Base-by-base conservation (phyloP, 2,329 filamentous ascomycete genomes). In the Cryphonectria parasitica region DNA sequence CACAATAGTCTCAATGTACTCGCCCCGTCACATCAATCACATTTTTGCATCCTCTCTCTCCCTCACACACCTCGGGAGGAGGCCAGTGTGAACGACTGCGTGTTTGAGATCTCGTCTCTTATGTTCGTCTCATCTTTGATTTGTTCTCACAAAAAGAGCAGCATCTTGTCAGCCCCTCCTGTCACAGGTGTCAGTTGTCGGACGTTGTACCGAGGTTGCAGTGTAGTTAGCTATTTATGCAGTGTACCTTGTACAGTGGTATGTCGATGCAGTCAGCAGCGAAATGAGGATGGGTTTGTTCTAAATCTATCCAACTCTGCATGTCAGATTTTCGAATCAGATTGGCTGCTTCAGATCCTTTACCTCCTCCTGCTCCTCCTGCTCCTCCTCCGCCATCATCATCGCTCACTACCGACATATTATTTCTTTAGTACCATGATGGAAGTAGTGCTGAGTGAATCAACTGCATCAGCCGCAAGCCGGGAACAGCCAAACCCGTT, bases 221-320 rank as follows among this genome's bases (percentile, higher is more conserved):
- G 34, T 45, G 43, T 39, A 34, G 34, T 6, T 34, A 34, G 3
- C 3, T 45, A 22, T 1, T 17, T 22, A 22, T 36, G 56, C 58
- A 61, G 34, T 39, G 31, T 39, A 39, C 34, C 31, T 34, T 61
- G 31, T 61, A 19, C 25, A 31, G 36, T 39, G 36, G 36, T 39
- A 28, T 25, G 58, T 39, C 58, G 58, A 36, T n/a, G 58, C 58
- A 36, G 58, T 61, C 58, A 61, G 58, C 58, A 39, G 19, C 41
- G 19, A 56, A 19, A 56, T 39, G 31, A 31, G 43, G 63, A 65
- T n/a, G 63, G 41, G 63, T 36, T n/a, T n/a, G 45, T 28, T 43
- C 62, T 64, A 49, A 64, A 58, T 58, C 62, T 31, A 22, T 43
- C 62, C 28, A 39, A 15, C n/a, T 7, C 36, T 31, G 39, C 36